Evolutionary conservation across 352 stramenopile genomes (phyloP).

Genomic region (Phytophthora cactorum): DNA sequence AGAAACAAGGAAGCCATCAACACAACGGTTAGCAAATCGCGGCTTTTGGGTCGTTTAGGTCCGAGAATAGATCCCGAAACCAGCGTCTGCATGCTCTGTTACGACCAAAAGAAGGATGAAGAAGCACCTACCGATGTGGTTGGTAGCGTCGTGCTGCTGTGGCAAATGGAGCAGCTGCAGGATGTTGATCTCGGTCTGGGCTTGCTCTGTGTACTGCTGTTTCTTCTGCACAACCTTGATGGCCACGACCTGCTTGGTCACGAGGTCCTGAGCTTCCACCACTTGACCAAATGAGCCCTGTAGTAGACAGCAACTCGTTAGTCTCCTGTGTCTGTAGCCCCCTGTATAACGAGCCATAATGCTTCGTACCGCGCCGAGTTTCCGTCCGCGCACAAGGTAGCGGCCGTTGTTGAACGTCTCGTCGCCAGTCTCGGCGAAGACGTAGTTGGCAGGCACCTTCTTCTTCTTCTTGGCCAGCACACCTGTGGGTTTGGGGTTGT

Average conservation of each 20-base stretch:
- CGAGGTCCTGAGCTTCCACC: slow-evolving; percentile 73
- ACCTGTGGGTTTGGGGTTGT: slow-evolving; percentile 60
- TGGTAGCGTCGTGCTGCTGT: slow-evolving; percentile 70
- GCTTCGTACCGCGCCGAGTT: slow-evolving; percentile 71
- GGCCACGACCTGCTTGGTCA: slow-evolving; percentile 91
- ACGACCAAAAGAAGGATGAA: neutral
- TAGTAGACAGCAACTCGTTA: slow-evolving; percentile 23
- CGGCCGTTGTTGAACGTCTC: slow-evolving; percentile 81
- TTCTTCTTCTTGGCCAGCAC: slow-evolving; percentile 69
- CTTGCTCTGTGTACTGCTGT: slow-evolving; percentile 96
- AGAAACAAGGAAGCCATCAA: slow-evolving; percentile 11
- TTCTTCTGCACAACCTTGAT: slow-evolving; percentile 99
- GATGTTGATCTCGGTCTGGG: slow-evolving; percentile 97
- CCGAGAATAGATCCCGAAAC: slow-evolving; percentile 34
- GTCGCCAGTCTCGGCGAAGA: slow-evolving; percentile 57
- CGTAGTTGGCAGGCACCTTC: slow-evolving; percentile 56
- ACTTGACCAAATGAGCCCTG: slow-evolving; percentile 89
- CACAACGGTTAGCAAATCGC: slow-evolving; percentile 20
- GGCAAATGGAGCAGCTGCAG: slow-evolving; percentile 91
- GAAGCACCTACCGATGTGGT: slow-evolving; percentile 89
- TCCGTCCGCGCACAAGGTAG: slow-evolving; percentile 72
- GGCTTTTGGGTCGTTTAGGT: slow-evolving; percentile 16
- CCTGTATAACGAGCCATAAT: neutral
- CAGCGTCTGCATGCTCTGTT: neutral
- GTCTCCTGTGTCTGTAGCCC: neutral